phyloP scores from a whole-genome alignment of 495 filamentous ascomycete genomes.

The Aspergillus cavernicola region DNA sequence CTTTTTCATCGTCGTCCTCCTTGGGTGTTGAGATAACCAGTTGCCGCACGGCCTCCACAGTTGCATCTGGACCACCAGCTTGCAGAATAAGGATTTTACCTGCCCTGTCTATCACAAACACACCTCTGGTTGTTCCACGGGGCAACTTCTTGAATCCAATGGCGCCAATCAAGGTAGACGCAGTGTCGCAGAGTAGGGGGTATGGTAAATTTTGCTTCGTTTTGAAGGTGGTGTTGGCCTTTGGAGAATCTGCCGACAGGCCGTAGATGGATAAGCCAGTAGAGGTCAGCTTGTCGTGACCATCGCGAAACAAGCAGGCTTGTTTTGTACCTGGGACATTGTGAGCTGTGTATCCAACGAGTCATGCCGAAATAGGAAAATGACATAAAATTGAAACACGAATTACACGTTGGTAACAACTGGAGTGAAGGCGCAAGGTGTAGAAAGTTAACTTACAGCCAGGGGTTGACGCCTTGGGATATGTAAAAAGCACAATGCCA shows the following conservation, averaged over 20 bases:
- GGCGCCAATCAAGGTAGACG: slow-evolving; percentile 64
- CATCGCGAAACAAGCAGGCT: slow-evolving; percentile 89
- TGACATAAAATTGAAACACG: not conserved
- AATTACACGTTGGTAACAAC: not conserved
- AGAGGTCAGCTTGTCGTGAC: slow-evolving; percentile 69
- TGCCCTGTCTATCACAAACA: slow-evolving; percentile 79
- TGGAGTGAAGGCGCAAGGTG: slow-evolving; percentile 1
- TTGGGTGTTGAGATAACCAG: slow-evolving; percentile 21
- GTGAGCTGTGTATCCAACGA: not conserved
- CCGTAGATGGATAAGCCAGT: slow-evolving; percentile 83
- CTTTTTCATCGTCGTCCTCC: not conserved
- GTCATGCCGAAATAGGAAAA: not conserved
- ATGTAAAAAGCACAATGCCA: slow-evolving; percentile 91
- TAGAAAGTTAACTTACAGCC: slow-evolving; percentile 68
- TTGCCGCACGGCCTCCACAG: slow-evolving; percentile 43
- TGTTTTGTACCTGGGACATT: slow-evolving; percentile 73
- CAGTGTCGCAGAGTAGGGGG: slow-evolving; percentile 78
- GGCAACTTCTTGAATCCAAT: slow-evolving; percentile 73
- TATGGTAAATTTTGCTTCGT: slow-evolving; percentile 86
- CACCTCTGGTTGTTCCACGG: slow-evolving; percentile 75
- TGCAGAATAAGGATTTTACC: slow-evolving; percentile 43
- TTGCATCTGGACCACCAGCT: slow-evolving; percentile 46
- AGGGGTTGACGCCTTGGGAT: slow-evolving; percentile 90
- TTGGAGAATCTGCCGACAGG: slow-evolving; percentile 79
- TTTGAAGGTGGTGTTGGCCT: slow-evolving; percentile 87